Conservation (phyloP, 345 rosid species). For the Euphorbia tirucalli region DNA sequence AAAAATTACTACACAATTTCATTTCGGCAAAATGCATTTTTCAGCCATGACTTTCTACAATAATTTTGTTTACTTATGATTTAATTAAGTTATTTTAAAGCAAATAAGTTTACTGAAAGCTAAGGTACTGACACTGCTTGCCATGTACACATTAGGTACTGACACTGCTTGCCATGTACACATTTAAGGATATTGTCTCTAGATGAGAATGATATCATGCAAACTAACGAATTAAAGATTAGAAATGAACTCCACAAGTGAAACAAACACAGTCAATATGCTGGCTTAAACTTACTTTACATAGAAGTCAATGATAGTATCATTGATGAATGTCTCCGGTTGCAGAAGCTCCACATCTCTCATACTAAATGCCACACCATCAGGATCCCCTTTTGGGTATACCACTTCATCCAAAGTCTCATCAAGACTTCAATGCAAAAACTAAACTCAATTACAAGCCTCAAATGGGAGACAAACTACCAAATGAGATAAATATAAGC, state of each 20-base stretch:
- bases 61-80: no score
- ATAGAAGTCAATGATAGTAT: constrained; percentile 95
- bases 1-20: no score
- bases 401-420: constrained; percentile 76
- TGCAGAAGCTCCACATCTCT: constrained; percentile 85
- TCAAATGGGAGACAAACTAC: not conserved
- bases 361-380: constrained; percentile 87
- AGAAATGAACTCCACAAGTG: not conserved
- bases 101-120: no score
- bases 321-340: constrained; percentile 91
- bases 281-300: constrained; percentile 56
- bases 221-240: not conserved
- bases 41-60: no score
- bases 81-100: no score
- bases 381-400: constrained; percentile 89
- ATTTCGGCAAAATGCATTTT: no score
- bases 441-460: not conserved
- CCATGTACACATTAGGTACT: no score
- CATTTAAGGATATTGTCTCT: no score
- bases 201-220: not conserved
- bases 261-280: not conserved
- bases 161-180: no score
- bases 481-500: not conserved
- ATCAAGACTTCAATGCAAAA: constrained; percentile 49
- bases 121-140: no score